phyloP scores from a whole-genome alignment of 164 flowering plant species.

The Stephania japonica region DNA sequence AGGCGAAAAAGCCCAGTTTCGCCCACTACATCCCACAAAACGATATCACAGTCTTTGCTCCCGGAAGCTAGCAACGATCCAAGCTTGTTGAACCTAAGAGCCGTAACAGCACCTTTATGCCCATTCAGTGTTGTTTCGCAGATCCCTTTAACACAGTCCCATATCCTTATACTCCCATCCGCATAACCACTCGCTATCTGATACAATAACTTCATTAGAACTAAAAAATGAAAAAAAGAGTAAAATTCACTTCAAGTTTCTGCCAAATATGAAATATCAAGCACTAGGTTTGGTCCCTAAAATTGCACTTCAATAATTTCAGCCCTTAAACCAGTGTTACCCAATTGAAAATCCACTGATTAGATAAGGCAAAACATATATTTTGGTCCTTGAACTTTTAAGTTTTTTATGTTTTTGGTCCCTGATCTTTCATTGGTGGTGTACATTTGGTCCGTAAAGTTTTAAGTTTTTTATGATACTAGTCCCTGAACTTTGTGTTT shows the following conservation, averaged over 20 bases:
- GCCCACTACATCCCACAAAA: constrained; percentile 92
- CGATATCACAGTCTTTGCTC: constrained; percentile 83
- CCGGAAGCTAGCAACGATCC: constrained; percentile 93
- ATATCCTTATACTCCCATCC: constrained; percentile 89
- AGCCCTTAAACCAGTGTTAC: too few relatives aligned
- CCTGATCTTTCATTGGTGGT: too few relatives aligned
- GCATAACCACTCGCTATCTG: constrained; percentile 94
- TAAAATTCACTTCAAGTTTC: background rate
- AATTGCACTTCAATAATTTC: too few relatives aligned
- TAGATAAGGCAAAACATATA: too few relatives aligned
- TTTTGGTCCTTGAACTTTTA: too few relatives aligned
- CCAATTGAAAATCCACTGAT: too few relatives aligned
- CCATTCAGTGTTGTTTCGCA: constrained; percentile 86
- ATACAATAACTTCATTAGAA: constrained; percentile 2
- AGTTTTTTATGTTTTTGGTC: too few relatives aligned
- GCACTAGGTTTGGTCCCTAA: too few relatives aligned
- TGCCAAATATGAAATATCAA: too few relatives aligned
- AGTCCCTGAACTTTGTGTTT: too few relatives aligned
- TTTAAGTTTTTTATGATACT: too few relatives aligned
- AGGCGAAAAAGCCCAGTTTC: constrained; percentile 90
- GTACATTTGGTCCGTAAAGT: too few relatives aligned
- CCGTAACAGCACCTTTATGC: constrained; percentile 76
- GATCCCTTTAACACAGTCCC: constrained; percentile 73
- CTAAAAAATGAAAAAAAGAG: background rate
- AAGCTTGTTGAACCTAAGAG: constrained; percentile 57